These are phyloP conservation scores for Rosa lucieae DNA, from an alignment of 306 rosid species.

Conservation along the genomic window DNA sequence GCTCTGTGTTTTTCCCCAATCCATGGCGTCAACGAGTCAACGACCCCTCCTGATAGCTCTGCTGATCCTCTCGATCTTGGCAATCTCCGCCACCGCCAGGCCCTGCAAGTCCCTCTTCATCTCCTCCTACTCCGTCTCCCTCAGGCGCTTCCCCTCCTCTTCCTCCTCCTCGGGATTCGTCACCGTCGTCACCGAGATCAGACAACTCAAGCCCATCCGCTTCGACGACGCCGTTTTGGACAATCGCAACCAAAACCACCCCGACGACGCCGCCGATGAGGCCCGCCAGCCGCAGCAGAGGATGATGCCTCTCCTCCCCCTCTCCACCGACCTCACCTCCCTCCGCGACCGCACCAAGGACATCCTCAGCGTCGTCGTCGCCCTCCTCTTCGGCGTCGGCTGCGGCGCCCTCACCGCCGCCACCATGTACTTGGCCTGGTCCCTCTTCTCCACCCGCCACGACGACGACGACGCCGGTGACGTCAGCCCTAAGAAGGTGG, in stretches of 20 bases:
- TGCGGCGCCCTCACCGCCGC: constrained; percentile 91
- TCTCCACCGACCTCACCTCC: constrained; percentile 58
- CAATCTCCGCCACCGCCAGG: constrained; percentile 46
- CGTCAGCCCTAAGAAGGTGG: constrained; percentile 59
- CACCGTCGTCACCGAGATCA: constrained; percentile 49
- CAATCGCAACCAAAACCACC: background rate
- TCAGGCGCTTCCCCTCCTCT: constrained; percentile 38
- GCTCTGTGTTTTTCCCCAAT: background rate
- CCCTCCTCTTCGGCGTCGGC: constrained; percentile 85
- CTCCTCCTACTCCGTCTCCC: constrained; percentile 67
- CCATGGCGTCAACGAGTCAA: constrained; percentile 47
- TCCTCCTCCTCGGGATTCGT: constrained; percentile 33
- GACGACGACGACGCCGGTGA: constrained; percentile 31
- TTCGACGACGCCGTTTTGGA: constrained; percentile 19
- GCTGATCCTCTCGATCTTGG: constrained; percentile 24
- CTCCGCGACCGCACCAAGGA: constrained; percentile 91
- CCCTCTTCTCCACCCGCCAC: constrained; percentile 51
- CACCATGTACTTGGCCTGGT: constrained; percentile 80
- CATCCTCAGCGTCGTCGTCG: constrained; percentile 84
- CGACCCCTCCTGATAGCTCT: constrained; percentile 14
- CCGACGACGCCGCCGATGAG: background rate
- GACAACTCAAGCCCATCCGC: constrained; percentile 25
- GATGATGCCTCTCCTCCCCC: constrained; percentile 2
- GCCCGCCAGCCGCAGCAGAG: background rate
- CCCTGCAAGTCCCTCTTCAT: constrained; percentile 73